A percentile compares a stretch with the other conserved stretches of the same genome.
phyloP scores from a whole-genome alignment of 805 yeast genomes.

The Cyberlindnera mycetangii region DNA sequence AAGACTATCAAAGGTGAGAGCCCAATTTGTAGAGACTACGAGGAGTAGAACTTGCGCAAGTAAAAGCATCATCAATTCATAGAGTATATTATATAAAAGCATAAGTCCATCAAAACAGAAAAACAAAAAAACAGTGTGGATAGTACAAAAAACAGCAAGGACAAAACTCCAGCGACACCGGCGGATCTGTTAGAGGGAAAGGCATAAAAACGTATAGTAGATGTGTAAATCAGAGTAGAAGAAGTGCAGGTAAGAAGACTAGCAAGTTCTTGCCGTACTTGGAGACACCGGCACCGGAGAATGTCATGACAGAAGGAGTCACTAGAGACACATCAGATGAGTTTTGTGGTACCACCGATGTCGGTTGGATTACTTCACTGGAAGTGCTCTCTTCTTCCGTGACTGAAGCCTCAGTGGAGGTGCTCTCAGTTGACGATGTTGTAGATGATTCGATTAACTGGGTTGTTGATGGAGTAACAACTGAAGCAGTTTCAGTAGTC shows the following conservation, averaged over 20 bases:
- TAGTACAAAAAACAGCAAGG: background rate
- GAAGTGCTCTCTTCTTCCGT: background rate
- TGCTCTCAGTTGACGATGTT: background rate
- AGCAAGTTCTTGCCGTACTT: background rate
- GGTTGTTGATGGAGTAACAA: conserved; percentile 5
- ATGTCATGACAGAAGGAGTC: conserved; percentile 6
- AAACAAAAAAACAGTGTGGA: background rate
- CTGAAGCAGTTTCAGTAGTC: background rate
- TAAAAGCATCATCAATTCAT: conserved; percentile 2
- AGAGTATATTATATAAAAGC: background rate
- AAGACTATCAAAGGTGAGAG: background rate
- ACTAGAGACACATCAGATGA: background rate
- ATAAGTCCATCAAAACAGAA: background rate
- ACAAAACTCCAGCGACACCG: background rate
- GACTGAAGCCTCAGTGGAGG: background rate
- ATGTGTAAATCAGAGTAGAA: conserved; percentile 4
- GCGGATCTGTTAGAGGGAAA: too few species aligned
- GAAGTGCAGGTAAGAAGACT: conserved; percentile 7
- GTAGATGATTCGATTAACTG: background rate
- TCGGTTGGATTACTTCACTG: background rate
- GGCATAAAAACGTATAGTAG: background rate
- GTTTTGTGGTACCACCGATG: background rate
- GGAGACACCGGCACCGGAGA: conserved; percentile 5
- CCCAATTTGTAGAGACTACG: background rate
- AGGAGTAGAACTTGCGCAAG: background rate